These are phyloP conservation scores for Lagenaria siceraria DNA, from an alignment of 306 rosid species.

Conservation along the genomic window DNA sequence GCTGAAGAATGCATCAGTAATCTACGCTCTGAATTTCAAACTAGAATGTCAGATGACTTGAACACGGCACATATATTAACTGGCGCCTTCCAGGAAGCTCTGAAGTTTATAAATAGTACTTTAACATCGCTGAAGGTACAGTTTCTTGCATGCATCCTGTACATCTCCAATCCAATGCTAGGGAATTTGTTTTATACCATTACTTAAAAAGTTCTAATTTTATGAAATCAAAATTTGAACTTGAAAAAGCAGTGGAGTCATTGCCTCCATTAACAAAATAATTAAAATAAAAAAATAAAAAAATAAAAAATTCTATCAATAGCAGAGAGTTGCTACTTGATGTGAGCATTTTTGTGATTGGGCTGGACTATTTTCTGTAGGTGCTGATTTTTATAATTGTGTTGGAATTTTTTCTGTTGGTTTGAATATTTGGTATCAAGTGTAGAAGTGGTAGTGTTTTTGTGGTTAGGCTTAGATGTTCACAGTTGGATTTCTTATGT, in stretches of 20 bases:
- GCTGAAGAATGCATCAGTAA: slow-evolving; percentile 57
- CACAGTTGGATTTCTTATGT: too few relatives aligned
- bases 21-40: slow-evolving; percentile 49
- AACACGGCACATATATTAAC: slow-evolving; percentile 76
- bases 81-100: slow-evolving; percentile 72
- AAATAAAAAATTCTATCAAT: too few relatives aligned
- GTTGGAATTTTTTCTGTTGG: too few relatives aligned
- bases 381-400: too few relatives aligned
- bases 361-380: too few relatives aligned
- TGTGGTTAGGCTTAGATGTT: too few relatives aligned
- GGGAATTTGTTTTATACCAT: neutral
- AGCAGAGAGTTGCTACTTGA: neutral
- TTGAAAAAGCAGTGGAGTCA: neutral
- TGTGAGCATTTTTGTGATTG: too few relatives aligned
- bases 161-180: neutral
- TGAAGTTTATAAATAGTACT: slow-evolving; percentile 58
- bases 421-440: too few relatives aligned
- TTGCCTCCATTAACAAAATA: too few relatives aligned
- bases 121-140: slow-evolving; percentile 62
- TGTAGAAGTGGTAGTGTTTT: too few relatives aligned
- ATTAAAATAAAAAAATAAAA: too few relatives aligned
- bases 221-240: neutral
- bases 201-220: neutral
- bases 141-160: neutral
- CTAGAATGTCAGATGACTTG: slow-evolving; percentile 87